Evolutionary conservation across 73 alveolate species (phyloP), one percentile per base, ranked within the genome.

Genomic region (Blepharisma japonicum): DNA sequence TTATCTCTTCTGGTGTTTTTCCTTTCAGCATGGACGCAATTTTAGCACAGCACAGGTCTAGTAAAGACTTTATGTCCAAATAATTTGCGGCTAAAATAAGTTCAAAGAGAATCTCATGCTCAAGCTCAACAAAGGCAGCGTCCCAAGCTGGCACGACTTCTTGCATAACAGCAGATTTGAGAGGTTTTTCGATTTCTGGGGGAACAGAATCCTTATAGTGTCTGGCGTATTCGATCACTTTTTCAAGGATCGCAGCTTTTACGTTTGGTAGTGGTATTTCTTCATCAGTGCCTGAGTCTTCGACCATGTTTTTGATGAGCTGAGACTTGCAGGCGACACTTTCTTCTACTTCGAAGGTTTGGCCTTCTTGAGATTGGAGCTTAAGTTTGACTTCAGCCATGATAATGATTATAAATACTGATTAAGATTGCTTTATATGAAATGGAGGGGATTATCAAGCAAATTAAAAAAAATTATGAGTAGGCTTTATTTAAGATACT

Each of bases 111-210:
- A 81, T 68, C 71, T 92, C 99, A 20, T 53, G 23, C 18, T 89
- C 97, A 6, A 87, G 71, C 50, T 94, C 94, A 8, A 94, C 90
- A 78, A 89, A 94, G 8, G 87, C 83, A 20, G 95, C 97, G 79
- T 89, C 97, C 94, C 97, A 91, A 71, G 83, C 82, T 68, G 94
- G 88, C 6, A 90, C 92, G 8, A 85, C 78, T 45, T 94, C 99
- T n/a, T 20, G 18, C 76, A 94, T 80, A 79, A 92, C 86, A 47
- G 68, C 51, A 38, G 97, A 83, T 79, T 93, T 93, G 27, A 94
- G 84, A 5, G 99, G 99, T 83, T 94, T 92, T 68, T 91, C 97
- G 70, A 94, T 94, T 68, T 92, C 96, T 42, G 92, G 94, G 38
- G 97, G 95, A 6, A 68, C 81, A 79, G 87, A 87, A 54, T 87